Base-by-base conservation (phyloP, 2,329 filamentous ascomycete genomes). In the Aspergillus caelatus region DNA sequence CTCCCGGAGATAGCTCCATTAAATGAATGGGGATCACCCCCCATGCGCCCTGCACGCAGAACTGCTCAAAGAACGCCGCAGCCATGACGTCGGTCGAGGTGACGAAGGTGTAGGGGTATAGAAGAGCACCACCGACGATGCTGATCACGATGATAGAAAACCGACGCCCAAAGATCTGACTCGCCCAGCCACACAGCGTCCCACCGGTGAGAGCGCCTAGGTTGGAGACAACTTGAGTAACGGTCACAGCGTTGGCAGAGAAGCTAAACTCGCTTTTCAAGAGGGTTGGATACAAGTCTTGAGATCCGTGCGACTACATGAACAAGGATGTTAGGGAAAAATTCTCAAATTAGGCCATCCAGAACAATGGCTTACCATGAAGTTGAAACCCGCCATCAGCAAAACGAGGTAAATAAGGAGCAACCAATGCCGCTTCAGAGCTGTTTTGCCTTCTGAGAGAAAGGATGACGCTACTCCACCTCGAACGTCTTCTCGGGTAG, bases 351-450 rank as follows among this genome's bases (percentile, higher is more conserved):
- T 7, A 23, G 41, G 32, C 32, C 10, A 30, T 30, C 48, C 10
- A 14, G 54, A 50, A 12, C 9, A 48, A 32, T 16, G 57, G 67
- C 74, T 62, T 69, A 82, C 80, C 91, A 95, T 93, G 74, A 95
- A 96, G 79, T 96, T 96, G 82, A 96, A 95, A 4, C 92, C 92
- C 1, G 92, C 90, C 92, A 96, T 96, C 45, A 96, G 82, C 23
- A 96, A 81, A 8, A 96, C 91, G 62, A 96, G 83, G 78, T 97
- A 97, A 41, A 88, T 81, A 61, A 97, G 82, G 2, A 96, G 78
- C 16, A 92, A 67, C 93, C 93, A 96, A 77, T 96, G 92, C 12
- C 87, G 86, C 77, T 87, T 89, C 34, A 96, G 73, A 0, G 92
- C 93, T 0, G 94, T 86, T 71, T 91, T 91, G 65, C 91, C 92